phyloP scores from a whole-genome alignment of 768 basidiomycete species.

The Podaxis sp. region DNA sequence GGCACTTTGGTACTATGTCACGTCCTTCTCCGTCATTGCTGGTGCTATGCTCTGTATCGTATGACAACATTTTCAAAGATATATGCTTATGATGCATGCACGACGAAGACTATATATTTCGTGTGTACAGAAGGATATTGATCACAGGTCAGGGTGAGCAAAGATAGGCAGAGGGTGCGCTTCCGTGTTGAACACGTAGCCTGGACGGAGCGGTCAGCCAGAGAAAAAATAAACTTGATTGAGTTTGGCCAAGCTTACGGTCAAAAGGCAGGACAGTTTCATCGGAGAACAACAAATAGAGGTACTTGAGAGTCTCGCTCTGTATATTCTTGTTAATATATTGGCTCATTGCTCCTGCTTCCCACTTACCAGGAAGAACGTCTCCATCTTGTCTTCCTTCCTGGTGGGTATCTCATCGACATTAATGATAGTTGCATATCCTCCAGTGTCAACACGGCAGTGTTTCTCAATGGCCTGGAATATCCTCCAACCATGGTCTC shows the following conservation, averaged over 20 bases:
- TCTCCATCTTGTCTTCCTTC: constrained; percentile 91
- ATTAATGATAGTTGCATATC: constrained; percentile 80
- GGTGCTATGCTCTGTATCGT: constrained; percentile 4
- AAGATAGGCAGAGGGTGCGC: constrained; percentile 62
- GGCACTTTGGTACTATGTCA: background rate
- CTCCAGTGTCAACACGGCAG: constrained; percentile 72
- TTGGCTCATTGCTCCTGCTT: background rate
- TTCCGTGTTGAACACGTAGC: constrained; percentile 93
- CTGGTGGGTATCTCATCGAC: constrained; percentile 71
- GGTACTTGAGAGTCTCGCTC: constrained; percentile 90
- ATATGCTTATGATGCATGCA: constrained; percentile 5
- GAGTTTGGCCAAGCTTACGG: constrained; percentile 40
- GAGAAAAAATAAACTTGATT: background rate
- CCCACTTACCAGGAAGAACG: constrained; percentile 77
- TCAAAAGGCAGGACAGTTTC: constrained; percentile 65
- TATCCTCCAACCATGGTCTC: constrained; percentile 83
- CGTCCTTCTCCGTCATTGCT: background rate
- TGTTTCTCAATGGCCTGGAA: constrained; percentile 87
- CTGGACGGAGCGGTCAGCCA: constrained; percentile 28
- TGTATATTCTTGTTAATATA: constrained; percentile 21
- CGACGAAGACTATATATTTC: background rate
- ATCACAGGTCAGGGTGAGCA: constrained; percentile 23
- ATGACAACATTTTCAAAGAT: constrained; percentile 6
- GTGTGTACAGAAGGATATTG: background rate
- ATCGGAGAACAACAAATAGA: constrained; percentile 84